Evolutionary conservation across 2,329 filamentous ascomycete genomes (phyloP), one percentile per base, ranked within the genome.

Genomic region (Elsinoe arachidis): DNA sequence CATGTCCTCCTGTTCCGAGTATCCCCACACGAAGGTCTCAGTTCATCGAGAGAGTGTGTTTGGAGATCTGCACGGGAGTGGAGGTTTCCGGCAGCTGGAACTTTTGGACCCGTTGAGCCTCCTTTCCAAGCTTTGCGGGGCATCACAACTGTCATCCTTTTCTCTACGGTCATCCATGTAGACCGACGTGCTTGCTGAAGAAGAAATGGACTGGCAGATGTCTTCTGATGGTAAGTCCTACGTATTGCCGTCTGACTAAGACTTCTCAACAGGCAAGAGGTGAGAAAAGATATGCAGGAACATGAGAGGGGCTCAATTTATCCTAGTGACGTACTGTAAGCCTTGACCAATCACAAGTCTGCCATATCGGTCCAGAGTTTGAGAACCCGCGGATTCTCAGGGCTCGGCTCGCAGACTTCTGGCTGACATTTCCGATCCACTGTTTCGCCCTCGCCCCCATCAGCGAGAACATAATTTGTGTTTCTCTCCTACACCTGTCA

Each of bases 61-160:
- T 30, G 49, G 26, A 21, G 49, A 37, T 53, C 49, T 51, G 49
- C 49, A 38, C 49, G 49, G 49, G 34, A 38, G 35, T 19, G 11
- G 9, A 19, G 14, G 9, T 37, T 46, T 35, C 49, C 49, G 49
- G 49, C 49, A 33, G 21, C 19, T 34, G 26, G 35, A 11, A 39
- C 23, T 12, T 38, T 17, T 33, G 10, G 34, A 4, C 19, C 14
- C 10, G 15, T 34, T 53, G 49, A 53, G 23, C 23, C 23, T 26
- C 23, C 46, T 51, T 33, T 34, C 33, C 49, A 53, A 53, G 49
- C 49, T 53, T 53, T 53, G 49, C 49, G 49, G 49, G 49, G 49
- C 35, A 46, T n/a, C 26, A 30, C 26, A 9, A 30, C 26, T 30
- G 26, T 9, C 26, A 5, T 30, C 7, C 5, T 30, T 30, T 7